Percentiles rank a stretch among this genome's conserved stretches.
phyloP scores from a whole-genome alignment of 2,329 filamentous ascomycete species.

The Didymella pinodella region DNA sequence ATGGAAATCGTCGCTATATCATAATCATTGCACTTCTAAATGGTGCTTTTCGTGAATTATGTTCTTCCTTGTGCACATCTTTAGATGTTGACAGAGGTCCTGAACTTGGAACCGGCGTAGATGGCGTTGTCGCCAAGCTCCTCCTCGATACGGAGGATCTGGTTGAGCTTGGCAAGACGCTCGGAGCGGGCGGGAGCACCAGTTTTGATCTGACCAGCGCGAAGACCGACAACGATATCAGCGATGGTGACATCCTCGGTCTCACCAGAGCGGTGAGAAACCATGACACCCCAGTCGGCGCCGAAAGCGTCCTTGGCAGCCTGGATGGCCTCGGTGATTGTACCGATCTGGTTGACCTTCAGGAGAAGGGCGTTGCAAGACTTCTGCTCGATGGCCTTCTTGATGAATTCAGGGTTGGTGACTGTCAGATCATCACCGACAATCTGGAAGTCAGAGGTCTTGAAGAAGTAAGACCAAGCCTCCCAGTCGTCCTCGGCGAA shows the following conservation, averaged over 20 bases:
- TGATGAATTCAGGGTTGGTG: constrained; percentile 98
- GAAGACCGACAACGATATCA: constrained; percentile 96
- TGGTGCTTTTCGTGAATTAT: constrained; percentile 17
- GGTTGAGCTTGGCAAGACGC: constrained; percentile 99
- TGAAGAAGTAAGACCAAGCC: constrained; percentile 99
- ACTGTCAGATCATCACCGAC: constrained; percentile 98
- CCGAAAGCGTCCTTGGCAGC: constrained; percentile 97
- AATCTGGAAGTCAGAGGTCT: constrained; percentile 97
- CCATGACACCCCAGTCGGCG: constrained; percentile 98
- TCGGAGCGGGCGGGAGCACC: constrained; percentile 83
- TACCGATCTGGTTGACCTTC: constrained; percentile 99
- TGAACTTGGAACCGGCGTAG: constrained; percentile 93
- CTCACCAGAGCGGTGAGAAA: constrained; percentile 98
- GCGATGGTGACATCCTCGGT: constrained; percentile 99
- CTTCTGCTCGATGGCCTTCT: constrained; percentile 99
- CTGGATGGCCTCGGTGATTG: constrained; percentile 97
- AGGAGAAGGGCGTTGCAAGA: constrained; percentile 97
- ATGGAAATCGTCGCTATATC: constrained; percentile 23
- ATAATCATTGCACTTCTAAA: constrained; percentile 24
- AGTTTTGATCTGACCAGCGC: constrained; percentile 84
- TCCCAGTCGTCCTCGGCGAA: constrained; percentile 99
- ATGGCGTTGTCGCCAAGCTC: constrained; percentile 85
- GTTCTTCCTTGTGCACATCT: not conserved
- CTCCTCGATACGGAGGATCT: constrained; percentile 99
- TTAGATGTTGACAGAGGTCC: constrained; percentile 80